phyloP scores from a whole-genome alignment of 257 asterid species.

The Solanum corneliomulleri region DNA sequence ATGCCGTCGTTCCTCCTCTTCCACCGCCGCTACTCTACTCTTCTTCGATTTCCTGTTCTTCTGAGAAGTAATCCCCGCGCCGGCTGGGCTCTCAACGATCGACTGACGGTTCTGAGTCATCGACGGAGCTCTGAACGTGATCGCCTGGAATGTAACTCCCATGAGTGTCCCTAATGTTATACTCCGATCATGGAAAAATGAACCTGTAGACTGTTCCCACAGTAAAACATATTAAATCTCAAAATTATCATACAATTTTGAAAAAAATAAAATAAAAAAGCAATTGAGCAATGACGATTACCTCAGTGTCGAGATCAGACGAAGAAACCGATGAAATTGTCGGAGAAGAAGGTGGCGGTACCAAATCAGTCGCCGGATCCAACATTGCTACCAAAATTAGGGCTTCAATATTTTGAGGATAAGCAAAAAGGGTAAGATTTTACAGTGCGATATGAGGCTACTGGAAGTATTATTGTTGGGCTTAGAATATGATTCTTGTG shows the following conservation, averaged over 20 bases:
- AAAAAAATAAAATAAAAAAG: not conserved
- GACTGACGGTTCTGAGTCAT: conserved; percentile 40
- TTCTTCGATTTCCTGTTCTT: conserved; percentile 37
- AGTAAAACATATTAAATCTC: not conserved
- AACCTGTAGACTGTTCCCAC: conserved; percentile 72
- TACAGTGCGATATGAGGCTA: not conserved
- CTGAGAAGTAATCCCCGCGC: conserved; percentile 15
- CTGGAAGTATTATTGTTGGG: not conserved
- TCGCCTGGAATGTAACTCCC: conserved; percentile 80
- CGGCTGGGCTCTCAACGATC: conserved; percentile 19
- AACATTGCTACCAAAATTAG: conserved; percentile 19
- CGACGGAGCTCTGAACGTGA: conserved; percentile 60
- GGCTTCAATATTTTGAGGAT: not conserved
- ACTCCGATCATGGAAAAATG: conserved; percentile 94
- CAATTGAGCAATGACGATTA: not conserved
- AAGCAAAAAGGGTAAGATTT: not conserved
- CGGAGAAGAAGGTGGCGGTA: conserved; percentile 61
- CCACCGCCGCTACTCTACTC: conserved; percentile 11
- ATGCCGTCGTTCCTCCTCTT: conserved; percentile 23
- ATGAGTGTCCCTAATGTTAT: conserved; percentile 71
- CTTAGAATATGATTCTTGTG: not conserved
- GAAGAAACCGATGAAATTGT: conserved; percentile 78
- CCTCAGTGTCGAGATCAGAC: conserved; percentile 98
- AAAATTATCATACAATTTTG: not conserved
- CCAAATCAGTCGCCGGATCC: conserved; percentile 61